These are phyloP conservation scores for Wilhelminamyces savonicus DNA, from an alignment of 805 yeast species.

Conservation along the genomic window DNA sequence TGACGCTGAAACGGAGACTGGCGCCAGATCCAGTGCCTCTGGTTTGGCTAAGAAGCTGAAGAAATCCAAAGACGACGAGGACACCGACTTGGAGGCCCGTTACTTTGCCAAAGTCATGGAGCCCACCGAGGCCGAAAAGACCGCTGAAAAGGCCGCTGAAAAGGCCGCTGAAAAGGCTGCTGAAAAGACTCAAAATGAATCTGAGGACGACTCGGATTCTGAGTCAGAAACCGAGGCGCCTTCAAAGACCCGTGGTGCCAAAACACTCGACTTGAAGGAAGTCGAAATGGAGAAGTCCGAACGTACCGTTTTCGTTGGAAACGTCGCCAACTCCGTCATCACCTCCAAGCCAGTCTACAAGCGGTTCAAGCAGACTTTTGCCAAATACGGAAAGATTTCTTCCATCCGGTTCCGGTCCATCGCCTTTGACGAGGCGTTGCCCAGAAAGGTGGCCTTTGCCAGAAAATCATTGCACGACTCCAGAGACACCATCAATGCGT, in stretches of 20 bases:
- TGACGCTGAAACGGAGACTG: slow-evolving; percentile 9
- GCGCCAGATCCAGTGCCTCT: not conserved
- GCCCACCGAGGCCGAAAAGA: slow-evolving; percentile 21
- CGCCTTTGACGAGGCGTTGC: slow-evolving; percentile 79
- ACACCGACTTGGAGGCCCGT: slow-evolving; percentile 48
- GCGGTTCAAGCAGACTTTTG: slow-evolving; percentile 59
- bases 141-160: slow-evolving; percentile 10
- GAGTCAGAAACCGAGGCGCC: slow-evolving; percentile 8
- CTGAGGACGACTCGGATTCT: slow-evolving; percentile 16
- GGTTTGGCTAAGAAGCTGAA: no score
- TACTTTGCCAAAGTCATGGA: slow-evolving; percentile 47
- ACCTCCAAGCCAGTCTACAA: slow-evolving; percentile 56
- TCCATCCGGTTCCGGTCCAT: slow-evolving; percentile 90
- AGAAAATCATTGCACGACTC: slow-evolving; percentile 69
- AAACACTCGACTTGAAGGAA: slow-evolving; percentile 54
- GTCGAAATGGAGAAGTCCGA: slow-evolving; percentile 78
- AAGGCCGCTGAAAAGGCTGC: slow-evolving; percentile 13
- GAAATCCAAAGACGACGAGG: slow-evolving; percentile 24
- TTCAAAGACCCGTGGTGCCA: slow-evolving; percentile 26
- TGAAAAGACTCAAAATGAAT: slow-evolving; percentile 6
- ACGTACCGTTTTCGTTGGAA: slow-evolving; percentile 83
- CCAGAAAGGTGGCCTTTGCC: slow-evolving; percentile 87
- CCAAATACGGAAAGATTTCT: slow-evolving; percentile 46
- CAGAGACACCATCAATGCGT: slow-evolving; percentile 82
- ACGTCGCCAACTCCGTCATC: slow-evolving; percentile 61